Evolutionary conservation across 192 early-diverging fungal genomes (phyloP), one percentile per base, ranked within the genome.

Genomic region (Entomortierella chlamydospora): DNA sequence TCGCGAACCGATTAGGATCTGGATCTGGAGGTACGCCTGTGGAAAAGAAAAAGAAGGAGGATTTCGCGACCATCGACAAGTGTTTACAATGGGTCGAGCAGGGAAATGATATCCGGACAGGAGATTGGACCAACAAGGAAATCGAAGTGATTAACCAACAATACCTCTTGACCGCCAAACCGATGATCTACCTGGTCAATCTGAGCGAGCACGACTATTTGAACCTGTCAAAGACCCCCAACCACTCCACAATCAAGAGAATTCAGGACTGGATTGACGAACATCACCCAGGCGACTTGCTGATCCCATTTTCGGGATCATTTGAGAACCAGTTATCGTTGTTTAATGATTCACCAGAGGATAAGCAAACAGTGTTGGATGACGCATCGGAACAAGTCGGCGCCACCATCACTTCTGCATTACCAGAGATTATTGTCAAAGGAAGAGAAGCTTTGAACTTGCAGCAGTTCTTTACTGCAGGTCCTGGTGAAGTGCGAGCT

Each of bases 121-220:
- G 90, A 25, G 71, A 73, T 15, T 93, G 93, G 92, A 85, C 69
- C 51, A 82, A 73, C 43, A 84, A 89, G 70, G 89, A 95, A 61
- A 87, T 92, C 31, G 86, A 92, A 31, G 77, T 89, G 11, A 91
- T 94, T 86, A 94, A 94, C 72, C 60, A 76, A 17, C 81, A 92
- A 59, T 87, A 89, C 57, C 86, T 95, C 30, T 81, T 95, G 41
- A 93, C 94, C 0, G 93, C 93, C 30, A 95, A 95, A 68, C 94
- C 94, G 0, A 91, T 91, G 65, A 85, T 93, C 18, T 88, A 88
- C 57, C 84, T 94, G 34, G 85, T 84, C 83, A 95, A 95, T 80
- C 83, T 93, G 37, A 86, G 81, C 41, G 89, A 92, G 61, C 73
- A 90, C 4, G 93, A 93, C 39, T 95, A 91, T 57, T 56, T 84